Percentiles rank a stretch among this genome's conserved stretches.
These are phyloP conservation scores for Setaria italica DNA, from an alignment of 202 grass and related monocot genomes.

Conservation along the genomic window DNA sequence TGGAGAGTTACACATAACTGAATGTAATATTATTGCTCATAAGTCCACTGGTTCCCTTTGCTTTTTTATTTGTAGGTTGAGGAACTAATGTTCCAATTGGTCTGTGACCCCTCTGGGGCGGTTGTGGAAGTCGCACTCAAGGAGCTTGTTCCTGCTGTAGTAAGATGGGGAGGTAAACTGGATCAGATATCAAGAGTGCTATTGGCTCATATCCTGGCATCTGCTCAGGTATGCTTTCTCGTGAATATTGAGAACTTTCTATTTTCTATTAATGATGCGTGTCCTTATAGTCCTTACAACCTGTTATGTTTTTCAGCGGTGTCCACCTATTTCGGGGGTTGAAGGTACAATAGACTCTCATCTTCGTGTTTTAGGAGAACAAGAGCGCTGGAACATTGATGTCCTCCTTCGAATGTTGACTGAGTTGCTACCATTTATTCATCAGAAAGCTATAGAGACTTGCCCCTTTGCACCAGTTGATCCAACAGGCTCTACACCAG, in stretches of 20 bases:
- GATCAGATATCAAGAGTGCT: slow-evolving; percentile 87
- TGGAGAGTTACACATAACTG: slow-evolving; percentile 41
- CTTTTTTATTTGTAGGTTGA: slow-evolving; percentile 74
- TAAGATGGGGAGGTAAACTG: slow-evolving; percentile 95
- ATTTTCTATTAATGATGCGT: slow-evolving; percentile 32
- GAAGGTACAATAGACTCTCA: slow-evolving; percentile 92
- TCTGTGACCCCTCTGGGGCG: slow-evolving; percentile 78
- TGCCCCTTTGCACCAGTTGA: slow-evolving; percentile 66
- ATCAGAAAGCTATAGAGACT: slow-evolving; percentile 79
- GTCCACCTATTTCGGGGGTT: slow-evolving; percentile 93
- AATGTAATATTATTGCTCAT: slow-evolving; percentile 39
- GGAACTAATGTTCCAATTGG: slow-evolving; percentile 95
- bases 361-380: slow-evolving; percentile 82
- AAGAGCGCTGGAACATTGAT: slow-evolving; percentile 92
- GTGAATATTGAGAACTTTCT: slow-evolving; percentile 40
- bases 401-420: slow-evolving; percentile 87
- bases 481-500: slow-evolving; percentile 46
- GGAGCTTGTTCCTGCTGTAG: slow-evolving; percentile 88
- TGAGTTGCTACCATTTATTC: slow-evolving; percentile 81
- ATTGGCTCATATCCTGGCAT: slow-evolving; percentile 79
- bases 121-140: slow-evolving; percentile 88
- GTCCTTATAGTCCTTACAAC: slow-evolving; percentile 30
- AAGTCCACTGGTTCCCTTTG: slow-evolving; percentile 44
- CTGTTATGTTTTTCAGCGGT: slow-evolving; percentile 70
- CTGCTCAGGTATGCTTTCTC: slow-evolving; percentile 73